phyloP scores from a whole-genome alignment of 768 basidiomycete species.

The Lentinula lateritia region DNA sequence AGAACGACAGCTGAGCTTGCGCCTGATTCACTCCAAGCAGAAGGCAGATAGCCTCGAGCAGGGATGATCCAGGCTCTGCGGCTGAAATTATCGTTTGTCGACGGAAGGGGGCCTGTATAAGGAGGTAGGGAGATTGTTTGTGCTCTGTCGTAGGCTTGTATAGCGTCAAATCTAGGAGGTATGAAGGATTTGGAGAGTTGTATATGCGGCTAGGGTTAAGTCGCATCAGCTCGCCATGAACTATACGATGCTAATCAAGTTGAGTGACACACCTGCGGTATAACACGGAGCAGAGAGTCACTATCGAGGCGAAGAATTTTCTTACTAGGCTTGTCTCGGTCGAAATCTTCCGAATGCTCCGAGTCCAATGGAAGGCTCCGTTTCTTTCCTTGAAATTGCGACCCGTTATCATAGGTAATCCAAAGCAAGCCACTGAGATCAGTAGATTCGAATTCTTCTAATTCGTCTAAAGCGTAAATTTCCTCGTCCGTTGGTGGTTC shows the following conservation, averaged over 20 bases:
- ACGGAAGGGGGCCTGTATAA: not conserved
- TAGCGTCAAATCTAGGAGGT: not conserved
- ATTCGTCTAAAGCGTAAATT: not conserved
- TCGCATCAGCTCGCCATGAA: not conserved
- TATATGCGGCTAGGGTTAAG: not conserved
- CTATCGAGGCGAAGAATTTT: not conserved
- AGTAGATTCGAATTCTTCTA: not conserved
- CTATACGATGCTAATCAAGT: not conserved
- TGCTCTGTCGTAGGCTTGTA: not conserved
- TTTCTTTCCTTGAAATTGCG: not conserved
- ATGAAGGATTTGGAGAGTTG: not conserved
- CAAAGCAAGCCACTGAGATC: not conserved
- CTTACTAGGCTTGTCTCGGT: not conserved
- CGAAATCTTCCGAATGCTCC: not conserved
- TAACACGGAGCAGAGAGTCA: not conserved
- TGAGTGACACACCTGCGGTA: not conserved
- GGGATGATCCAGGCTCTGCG: conserved; percentile 2
- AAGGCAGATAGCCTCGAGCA: not conserved
- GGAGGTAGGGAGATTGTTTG: not conserved
- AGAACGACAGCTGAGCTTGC: not conserved
- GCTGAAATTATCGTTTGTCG: not conserved
- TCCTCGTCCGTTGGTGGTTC: not conserved
- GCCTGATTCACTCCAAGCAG: not conserved
- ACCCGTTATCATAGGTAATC: not conserved
- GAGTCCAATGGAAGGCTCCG: not conserved